Evolutionary conservation across 192 early-diverging fungal species (phyloP).

Genomic region (Glomus cerebriforme): DNA sequence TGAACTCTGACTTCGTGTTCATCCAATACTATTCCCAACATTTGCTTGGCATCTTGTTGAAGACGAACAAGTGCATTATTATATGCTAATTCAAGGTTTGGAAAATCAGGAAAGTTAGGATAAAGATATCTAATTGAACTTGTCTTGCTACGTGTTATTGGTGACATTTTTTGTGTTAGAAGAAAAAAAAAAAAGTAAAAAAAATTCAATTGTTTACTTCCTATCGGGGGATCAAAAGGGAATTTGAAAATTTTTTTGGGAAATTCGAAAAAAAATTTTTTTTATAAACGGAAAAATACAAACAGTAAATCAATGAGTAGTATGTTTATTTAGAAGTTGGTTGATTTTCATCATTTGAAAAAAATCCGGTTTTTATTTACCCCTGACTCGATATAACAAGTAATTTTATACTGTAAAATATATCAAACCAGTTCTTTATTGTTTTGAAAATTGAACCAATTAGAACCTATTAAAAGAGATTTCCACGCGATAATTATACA

Average conservation of each 20-base stretch:
- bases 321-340: not conserved
- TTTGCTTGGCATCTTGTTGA: slow-evolving; percentile 12
- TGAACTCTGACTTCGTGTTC: not conserved
- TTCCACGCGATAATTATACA: not conserved
- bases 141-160: slow-evolving; percentile 20
- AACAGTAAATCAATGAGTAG: too few species aligned
- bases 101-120: not conserved
- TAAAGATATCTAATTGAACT: not conserved
- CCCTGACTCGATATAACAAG: not conserved
- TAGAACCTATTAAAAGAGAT: not conserved
- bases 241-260: not conserved
- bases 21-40: not conserved
- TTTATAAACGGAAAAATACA: not conserved
- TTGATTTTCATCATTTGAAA: not conserved
- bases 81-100: not conserved
- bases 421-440: not conserved
- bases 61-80: not conserved
- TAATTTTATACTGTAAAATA: not conserved
- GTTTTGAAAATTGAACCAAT: not conserved
- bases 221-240: not conserved
- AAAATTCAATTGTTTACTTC: not conserved
- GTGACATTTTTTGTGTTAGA: not conserved
- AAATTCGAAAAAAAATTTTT: not conserved
- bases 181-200: too few species aligned
- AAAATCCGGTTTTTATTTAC: not conserved